Base-by-base conservation (phyloP, 306 rosid species). In the Glycine tomentella region DNA sequence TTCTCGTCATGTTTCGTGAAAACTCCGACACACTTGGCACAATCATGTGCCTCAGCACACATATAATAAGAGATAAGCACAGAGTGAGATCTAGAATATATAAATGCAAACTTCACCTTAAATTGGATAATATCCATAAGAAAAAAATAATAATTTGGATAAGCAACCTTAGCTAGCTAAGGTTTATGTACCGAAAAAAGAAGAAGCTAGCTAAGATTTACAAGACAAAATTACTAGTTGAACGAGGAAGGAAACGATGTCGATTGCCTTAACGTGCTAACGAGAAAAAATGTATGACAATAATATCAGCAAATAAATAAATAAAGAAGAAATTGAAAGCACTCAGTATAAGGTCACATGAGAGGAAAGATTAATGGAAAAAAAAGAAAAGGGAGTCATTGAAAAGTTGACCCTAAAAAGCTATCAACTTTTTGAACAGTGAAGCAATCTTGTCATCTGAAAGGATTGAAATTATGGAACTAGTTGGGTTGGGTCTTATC, bases 341-440 rank as follows among this genome's bases (percentile, higher is more conserved):
- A 25, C 44, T 25, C 7, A 68, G 5, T 36, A 36, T 36, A 36
- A 56, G 5, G 34, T 45, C 9, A 67, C 5, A 68, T 20, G 68
- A 42, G 11, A 44, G 14, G 16, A 34, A 64, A 34, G 2, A 6
- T 31, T 7, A 63, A 63, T 62, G 13, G n/a, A 4, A n/a, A 48
- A 67, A 36, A 34, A 46, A 76, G 72, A 65, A 65, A 77, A 64
- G 14, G 2, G n/a, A 40, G 72, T 80, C 16, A 16, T 80, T 46
- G 55, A 71, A 70, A 70, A 71, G 63, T 71, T 81, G 84, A 81
- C 76, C 49, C 4, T 42, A 44, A 33, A 48, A 9, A 52, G n/a
- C 49, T 55, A 74, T 75, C 58, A 73, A 72, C 36, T 63, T 15
- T 52, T 64, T 46, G 25, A 2, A 80, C 8, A 53, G 52, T 49